These are phyloP conservation scores for Gossypium bickii DNA, from an alignment of 345 rosid species.

Conservation along the genomic window DNA sequence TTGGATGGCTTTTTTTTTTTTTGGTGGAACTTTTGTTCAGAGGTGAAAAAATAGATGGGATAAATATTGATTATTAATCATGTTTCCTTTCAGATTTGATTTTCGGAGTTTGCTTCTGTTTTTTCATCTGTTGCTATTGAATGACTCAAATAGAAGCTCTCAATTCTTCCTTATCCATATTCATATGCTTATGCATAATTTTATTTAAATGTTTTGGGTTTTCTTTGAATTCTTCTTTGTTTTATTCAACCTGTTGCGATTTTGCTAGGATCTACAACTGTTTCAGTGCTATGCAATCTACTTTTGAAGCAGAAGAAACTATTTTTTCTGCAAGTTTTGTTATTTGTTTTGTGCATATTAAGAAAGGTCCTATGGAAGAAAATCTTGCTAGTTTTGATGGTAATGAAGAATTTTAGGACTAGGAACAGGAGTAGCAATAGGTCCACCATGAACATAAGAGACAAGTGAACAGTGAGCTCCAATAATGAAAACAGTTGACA, in stretches of 20 bases:
- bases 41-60: too few species aligned
- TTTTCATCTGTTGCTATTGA: not conserved
- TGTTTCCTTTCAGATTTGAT: not conserved
- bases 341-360: not conserved
- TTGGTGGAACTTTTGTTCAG: too few species aligned
- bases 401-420: conserved; percentile 21
- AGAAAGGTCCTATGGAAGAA: conserved; percentile 6
- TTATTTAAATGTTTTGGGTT: not conserved
- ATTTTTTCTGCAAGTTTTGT: not conserved
- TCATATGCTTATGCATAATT: not conserved
- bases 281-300: not conserved
- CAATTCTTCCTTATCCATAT: not conserved
- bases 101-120: not conserved
- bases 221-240: not conserved
- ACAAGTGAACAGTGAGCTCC: conserved; percentile 31
- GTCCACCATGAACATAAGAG: conserved; percentile 33
- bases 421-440: conserved; percentile 7
- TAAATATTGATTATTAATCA: not conserved
- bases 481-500: conserved; percentile 25
- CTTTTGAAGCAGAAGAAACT: not conserved
- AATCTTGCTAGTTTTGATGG: conserved; percentile 15
- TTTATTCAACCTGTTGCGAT: not conserved
- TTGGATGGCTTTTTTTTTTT: not conserved
- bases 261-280: not conserved
- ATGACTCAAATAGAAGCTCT: not conserved